These are phyloP conservation scores for Mucor circinelloides DNA, from an alignment of 371 early-diverging fungal species.

Conservation along the genomic window DNA sequence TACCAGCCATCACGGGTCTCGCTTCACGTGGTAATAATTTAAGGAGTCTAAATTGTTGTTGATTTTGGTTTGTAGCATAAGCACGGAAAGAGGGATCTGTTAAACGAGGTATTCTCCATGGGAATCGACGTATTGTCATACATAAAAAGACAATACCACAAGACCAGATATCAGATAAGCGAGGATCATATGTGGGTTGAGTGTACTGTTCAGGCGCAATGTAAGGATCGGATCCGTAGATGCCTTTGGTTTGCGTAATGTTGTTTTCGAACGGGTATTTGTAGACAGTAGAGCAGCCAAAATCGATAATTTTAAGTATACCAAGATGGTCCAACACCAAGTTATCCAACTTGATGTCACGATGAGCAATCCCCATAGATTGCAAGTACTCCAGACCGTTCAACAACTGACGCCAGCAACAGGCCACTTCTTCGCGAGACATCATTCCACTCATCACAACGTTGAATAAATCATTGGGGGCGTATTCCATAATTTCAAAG, in stretches of 20 bases:
- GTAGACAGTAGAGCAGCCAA: conserved; percentile 85
- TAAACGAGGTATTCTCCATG: conserved; percentile 62
- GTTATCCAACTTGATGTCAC: conserved; percentile 87
- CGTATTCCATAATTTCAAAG: conserved; percentile 79
- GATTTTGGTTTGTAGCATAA: conserved; percentile 45
- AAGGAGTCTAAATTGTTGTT: conserved; percentile 46
- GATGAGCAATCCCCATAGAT: conserved; percentile 74
- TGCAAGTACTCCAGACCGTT: conserved; percentile 75
- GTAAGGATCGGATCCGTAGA: conserved; percentile 56
- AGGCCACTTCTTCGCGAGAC: conserved; percentile 62
- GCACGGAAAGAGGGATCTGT: conserved; percentile 57
- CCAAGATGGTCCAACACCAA: conserved; percentile 63
- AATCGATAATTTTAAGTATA: conserved; percentile 87
- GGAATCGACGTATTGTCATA: conserved; percentile 69
- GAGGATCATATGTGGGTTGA: conserved; percentile 52
- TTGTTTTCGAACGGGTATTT: conserved; percentile 64
- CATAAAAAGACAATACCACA: conserved; percentile 64
- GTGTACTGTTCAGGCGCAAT: conserved; percentile 63
- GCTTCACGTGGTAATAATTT: conserved; percentile 58
- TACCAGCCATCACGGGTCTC: conserved; percentile 46
- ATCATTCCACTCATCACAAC: conserved; percentile 65
- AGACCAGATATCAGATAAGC: conserved; percentile 57
- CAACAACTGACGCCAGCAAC: conserved; percentile 71
- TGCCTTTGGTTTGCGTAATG: conserved; percentile 56
- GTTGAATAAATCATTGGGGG: conserved; percentile 72